A percentile compares a stretch with the other conserved stretches of the same genome.
These are phyloP conservation scores for Colletotrichum sp. DNA, from an alignment of 2,329 filamentous ascomycete genomes.

Conservation along the genomic window DNA sequence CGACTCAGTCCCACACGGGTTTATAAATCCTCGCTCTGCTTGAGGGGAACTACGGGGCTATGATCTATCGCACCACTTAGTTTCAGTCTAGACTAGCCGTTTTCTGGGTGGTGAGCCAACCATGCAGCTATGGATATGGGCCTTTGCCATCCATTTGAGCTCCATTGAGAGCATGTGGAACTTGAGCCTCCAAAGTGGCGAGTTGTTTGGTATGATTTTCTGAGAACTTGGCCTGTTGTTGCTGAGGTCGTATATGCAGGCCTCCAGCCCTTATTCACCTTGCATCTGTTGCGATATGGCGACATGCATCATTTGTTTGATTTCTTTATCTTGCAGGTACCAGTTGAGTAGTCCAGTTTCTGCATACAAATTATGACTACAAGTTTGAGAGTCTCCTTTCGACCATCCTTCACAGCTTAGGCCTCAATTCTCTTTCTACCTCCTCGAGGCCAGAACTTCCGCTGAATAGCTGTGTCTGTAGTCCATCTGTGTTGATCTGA, in stretches of 20 bases:
- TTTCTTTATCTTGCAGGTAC: rapidly evolving
- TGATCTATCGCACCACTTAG: neutral
- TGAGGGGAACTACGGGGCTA: neutral
- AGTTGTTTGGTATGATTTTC: neutral
- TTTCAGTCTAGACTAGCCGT: neutral
- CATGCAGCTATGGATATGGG: neutral
- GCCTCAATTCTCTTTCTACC: conserved; percentile 13
- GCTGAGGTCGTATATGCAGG: neutral
- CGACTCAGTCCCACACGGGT: conserved; percentile 4
- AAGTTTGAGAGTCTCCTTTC: no score
- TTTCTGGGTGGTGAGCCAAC: neutral
- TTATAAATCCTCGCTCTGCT: neutral
- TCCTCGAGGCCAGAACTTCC: conserved; percentile 26
- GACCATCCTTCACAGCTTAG: neutral
- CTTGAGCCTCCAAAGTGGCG: neutral
- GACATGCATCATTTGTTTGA: neutral
- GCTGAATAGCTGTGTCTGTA: conserved; percentile 21
- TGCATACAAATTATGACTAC: neutral
- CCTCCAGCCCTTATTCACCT: neutral
- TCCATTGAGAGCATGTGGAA: neutral
- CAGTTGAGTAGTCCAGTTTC: neutral
- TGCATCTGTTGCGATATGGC: neutral
- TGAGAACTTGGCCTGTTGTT: neutral
- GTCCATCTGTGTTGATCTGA: conserved; percentile 20
- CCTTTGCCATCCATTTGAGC: neutral